A percentile compares a stretch with the other conserved stretches of the same genome.
Evolutionary conservation across 306 rosid species (phyloP).

Genomic region (Inga oerstediana): DNA sequence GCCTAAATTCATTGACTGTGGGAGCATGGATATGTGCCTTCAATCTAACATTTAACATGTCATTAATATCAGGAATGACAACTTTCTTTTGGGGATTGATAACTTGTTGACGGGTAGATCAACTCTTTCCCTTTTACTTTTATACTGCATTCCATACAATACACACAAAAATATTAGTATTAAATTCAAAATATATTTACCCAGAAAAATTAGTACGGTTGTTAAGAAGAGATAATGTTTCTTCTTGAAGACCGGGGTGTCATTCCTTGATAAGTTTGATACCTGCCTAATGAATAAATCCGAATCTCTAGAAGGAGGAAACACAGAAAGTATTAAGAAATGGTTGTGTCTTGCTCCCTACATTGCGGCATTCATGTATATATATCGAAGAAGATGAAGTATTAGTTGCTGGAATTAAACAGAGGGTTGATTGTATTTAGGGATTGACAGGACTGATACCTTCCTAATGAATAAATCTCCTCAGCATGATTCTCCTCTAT

Average conservation of each 20-base stretch:
- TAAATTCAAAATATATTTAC: not conserved
- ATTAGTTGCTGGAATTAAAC: not conserved
- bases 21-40: constrained; percentile 58
- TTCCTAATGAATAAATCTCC: too few relatives aligned
- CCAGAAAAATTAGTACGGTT: too few relatives aligned
- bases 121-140: not conserved
- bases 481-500: too few relatives aligned
- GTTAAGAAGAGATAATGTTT: not conserved
- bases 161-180: not conserved
- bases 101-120: not conserved
- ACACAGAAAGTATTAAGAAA: too few relatives aligned
- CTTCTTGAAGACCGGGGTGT: not conserved
- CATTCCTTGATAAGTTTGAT: not conserved
- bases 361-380: too few relatives aligned
- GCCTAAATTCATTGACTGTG: constrained; percentile 67
- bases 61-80: constrained; percentile 13
- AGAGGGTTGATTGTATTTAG: too few relatives aligned
- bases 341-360: too few relatives aligned
- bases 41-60: constrained; percentile 35
- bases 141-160: not conserved
- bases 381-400: too few relatives aligned
- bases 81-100: not conserved
- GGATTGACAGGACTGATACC: too few relatives aligned
- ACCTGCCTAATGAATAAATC: too few relatives aligned
- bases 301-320: too few relatives aligned